These are phyloP conservation scores for Chalciporus piperatoides DNA, from an alignment of 1,284 basidiomycete genomes.

Conservation along the genomic window DNA sequence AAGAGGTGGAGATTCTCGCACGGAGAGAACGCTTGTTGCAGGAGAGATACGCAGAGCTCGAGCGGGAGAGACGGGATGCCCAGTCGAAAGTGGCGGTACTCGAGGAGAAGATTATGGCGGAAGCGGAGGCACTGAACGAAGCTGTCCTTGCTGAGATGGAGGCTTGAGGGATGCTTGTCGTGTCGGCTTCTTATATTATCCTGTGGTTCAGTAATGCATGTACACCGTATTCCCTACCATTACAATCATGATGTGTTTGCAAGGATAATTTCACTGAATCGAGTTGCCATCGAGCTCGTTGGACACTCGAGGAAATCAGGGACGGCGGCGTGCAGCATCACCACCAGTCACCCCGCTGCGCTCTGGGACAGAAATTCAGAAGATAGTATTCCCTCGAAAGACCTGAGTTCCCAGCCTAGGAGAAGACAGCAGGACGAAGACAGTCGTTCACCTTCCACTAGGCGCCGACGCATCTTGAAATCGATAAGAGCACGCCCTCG, in stretches of 20 bases:
- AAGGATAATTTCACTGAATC: neutral
- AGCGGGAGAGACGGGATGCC: slow-evolving; percentile 65
- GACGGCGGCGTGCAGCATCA: too few species aligned
- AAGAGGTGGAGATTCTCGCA: slow-evolving; percentile 81
- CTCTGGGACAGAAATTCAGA: too few species aligned
- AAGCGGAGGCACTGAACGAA: slow-evolving; percentile 81
- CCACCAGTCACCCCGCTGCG: too few species aligned
- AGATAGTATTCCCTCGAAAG: too few species aligned
- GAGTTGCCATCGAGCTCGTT: too few species aligned
- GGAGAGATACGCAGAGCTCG: slow-evolving; percentile 78
- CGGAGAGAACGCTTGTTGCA: slow-evolving; percentile 75
- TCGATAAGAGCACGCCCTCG: too few species aligned
- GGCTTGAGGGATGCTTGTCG: slow-evolving; percentile 18
- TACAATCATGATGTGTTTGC: neutral
- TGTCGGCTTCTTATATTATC: neutral
- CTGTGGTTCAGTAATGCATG: slow-evolving; percentile 10
- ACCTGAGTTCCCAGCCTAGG: neutral
- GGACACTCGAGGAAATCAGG: neutral
- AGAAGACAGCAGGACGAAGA: neutral
- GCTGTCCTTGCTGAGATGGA: slow-evolving; percentile 65
- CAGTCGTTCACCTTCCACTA: too few species aligned
- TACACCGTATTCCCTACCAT: neutral
- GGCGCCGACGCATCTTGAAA: too few species aligned
- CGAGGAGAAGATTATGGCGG: slow-evolving; percentile 75
- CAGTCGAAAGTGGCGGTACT: slow-evolving; percentile 56